These are phyloP conservation scores for Pyricularia sp. DNA, from an alignment of 2,329 filamentous ascomycete genomes.

Conservation along the genomic window DNA sequence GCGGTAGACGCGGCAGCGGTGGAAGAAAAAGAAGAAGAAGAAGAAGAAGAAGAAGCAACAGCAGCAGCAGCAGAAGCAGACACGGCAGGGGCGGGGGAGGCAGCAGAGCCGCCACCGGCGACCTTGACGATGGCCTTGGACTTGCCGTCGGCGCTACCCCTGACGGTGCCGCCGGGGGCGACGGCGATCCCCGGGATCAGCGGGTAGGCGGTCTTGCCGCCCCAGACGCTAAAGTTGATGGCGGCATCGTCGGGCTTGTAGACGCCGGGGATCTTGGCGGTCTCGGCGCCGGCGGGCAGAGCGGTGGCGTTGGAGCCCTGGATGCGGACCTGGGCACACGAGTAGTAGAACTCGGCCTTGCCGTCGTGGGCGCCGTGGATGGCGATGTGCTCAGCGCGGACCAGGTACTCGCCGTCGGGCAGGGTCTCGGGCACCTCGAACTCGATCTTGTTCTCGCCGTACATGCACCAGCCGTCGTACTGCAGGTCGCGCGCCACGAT, in stretches of 20 bases:
- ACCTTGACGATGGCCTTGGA: neutral
- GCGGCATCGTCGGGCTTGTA: neutral
- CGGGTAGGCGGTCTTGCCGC: neutral
- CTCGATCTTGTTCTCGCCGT: neutral
- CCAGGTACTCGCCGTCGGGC: constrained; percentile 5
- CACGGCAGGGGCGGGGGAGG: neutral
- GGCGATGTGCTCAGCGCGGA: constrained; percentile 8
- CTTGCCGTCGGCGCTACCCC: neutral
- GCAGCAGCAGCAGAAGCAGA: too few species aligned
- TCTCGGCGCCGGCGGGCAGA: neutral
- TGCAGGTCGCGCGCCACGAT: neutral
- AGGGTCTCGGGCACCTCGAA: constrained; percentile 6
- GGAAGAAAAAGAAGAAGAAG: too few species aligned
- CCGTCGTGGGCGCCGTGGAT: constrained; percentile 7
- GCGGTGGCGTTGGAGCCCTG: neutral
- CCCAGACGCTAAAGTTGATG: neutral
- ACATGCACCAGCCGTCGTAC: constrained; percentile 3
- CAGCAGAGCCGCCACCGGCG: neutral
- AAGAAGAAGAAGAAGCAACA: too few species aligned
- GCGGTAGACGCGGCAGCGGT: neutral
- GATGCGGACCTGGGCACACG: constrained; percentile 6
- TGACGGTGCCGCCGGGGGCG: neutral
- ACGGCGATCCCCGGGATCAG: neutral
- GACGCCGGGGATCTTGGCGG: neutral
- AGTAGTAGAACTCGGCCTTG: constrained; percentile 7